Conservation (phyloP, 345 rosid genomes). For the Lumnitzera littorea region DNA sequence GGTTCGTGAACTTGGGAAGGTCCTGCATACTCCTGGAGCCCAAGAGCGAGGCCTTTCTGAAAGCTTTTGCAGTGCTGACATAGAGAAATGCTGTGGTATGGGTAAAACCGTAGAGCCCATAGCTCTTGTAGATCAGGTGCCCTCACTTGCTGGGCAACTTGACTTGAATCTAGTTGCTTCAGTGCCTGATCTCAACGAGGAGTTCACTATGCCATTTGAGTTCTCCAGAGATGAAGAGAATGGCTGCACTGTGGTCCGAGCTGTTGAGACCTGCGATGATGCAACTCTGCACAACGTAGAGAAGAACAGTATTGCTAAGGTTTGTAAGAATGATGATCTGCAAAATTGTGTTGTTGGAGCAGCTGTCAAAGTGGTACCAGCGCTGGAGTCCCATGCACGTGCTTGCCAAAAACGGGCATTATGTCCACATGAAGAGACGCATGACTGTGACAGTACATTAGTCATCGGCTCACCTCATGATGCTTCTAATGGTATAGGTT, state of each 20-base stretch:
- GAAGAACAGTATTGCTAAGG: conserved; percentile 51
- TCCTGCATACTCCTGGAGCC: conserved; percentile 61
- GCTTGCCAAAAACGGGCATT: conserved; percentile 57
- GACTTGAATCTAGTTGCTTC: conserved; percentile 68
- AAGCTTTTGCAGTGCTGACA: conserved; percentile 51
- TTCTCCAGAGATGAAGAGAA: conserved; percentile 84
- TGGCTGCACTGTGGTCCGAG: conserved; percentile 52
- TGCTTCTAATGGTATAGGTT: conserved; percentile 36
- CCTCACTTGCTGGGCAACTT: conserved; percentile 45
- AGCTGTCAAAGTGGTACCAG: conserved; percentile 36
- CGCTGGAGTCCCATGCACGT: conserved; percentile 51
- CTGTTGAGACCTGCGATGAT: conserved; percentile 62
- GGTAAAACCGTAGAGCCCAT: conserved; percentile 27
- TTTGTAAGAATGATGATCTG: conserved; percentile 57
- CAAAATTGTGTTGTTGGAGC: conserved; percentile 40
- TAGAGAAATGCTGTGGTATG: conserved; percentile 49
- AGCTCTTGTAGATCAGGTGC: conserved; percentile 30
- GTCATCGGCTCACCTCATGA: conserved; percentile 54
- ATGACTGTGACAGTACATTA: conserved; percentile 79
- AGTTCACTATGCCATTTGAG: conserved; percentile 69
- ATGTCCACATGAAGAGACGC: conserved; percentile 50
- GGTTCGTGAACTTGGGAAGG: conserved; percentile 65
- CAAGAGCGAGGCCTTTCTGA: conserved; percentile 67
- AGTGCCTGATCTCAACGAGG: conserved; percentile 91
- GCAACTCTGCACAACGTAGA: conserved; percentile 57